Evolutionary conservation across 75 land plant species (phyloP).

Genomic region (Selaginella moellendorffii): DNA sequence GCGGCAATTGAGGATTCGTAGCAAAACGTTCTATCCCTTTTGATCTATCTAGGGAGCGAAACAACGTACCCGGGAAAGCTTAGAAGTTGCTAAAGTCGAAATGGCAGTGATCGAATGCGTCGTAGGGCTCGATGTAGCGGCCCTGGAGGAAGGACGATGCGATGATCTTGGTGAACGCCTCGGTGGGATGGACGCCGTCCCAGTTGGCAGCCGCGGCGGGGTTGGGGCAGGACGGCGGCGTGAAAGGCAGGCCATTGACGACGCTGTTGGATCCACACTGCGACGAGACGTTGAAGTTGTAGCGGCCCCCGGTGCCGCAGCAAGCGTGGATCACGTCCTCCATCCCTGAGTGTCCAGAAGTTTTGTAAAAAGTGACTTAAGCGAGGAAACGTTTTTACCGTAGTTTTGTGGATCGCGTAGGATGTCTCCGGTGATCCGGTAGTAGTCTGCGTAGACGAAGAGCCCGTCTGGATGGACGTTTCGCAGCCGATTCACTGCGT

Average conservation of each 20-base stretch:
- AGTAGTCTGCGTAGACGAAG: constrained; percentile 15
- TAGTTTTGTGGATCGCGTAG: not conserved
- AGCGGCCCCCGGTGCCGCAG: not conserved
- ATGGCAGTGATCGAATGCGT: not conserved
- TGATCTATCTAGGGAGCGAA: too few relatives aligned
- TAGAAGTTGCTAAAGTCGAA: not conserved
- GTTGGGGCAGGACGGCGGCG: not conserved
- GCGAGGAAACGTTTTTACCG: too few relatives aligned
- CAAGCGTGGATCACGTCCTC: too few relatives aligned
- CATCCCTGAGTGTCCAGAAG: too few relatives aligned
- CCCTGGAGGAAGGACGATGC: not conserved
- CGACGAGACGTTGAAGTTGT: not conserved
- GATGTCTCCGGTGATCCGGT: not conserved
- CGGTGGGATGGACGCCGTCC: not conserved
- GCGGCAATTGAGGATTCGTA: too few relatives aligned
- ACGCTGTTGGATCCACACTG: not conserved
- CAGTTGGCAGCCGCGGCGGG: not conserved
- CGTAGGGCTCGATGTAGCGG: not conserved
- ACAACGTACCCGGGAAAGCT: too few relatives aligned
- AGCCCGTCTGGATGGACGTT: constrained; percentile 9
- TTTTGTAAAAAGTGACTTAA: too few relatives aligned
- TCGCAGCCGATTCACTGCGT: constrained; percentile 10
- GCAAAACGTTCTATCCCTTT: too few relatives aligned
- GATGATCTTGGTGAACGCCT: not conserved
- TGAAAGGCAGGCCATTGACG: not conserved